These are phyloP conservation scores for Colletotrichum liriopes DNA, from an alignment of 2,329 filamentous ascomycete genomes.

Conservation along the genomic window DNA sequence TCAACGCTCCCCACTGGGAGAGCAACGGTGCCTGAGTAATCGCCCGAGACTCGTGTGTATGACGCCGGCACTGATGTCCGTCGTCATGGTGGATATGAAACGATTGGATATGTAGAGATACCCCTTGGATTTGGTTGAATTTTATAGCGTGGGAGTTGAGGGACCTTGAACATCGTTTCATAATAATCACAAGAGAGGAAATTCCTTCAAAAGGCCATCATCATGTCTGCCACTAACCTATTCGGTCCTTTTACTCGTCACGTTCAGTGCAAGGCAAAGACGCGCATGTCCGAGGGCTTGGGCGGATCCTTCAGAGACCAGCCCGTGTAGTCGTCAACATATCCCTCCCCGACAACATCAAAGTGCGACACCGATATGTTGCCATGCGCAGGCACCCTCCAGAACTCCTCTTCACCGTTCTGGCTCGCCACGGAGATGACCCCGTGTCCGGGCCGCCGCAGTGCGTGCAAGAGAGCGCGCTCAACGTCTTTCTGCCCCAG, in stretches of 20 bases:
- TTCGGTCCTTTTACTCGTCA: neutral
- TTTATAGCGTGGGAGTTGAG: neutral
- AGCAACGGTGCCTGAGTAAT: neutral
- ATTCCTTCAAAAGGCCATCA: too few species aligned
- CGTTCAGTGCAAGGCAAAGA: slow-evolving; percentile 27
- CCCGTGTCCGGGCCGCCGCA: neutral
- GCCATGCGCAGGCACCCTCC: neutral
- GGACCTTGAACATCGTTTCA: neutral
- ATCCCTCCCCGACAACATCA: slow-evolving; percentile 19
- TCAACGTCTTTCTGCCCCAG: neutral
- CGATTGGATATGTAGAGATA: neutral
- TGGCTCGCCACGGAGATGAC: neutral
- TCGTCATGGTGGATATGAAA: too few species aligned
- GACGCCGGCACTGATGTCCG: neutral
- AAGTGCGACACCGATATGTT: slow-evolving; percentile 10
- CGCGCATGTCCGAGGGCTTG: neutral
- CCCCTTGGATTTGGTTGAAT: neutral
- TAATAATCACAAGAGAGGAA: neutral
- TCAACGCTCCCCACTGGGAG: slow-evolving; percentile 65
- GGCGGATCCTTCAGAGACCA: slow-evolving; percentile 11
- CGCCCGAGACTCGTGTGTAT: too few species aligned
- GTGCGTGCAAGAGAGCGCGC: neutral
- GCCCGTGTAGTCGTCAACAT: slow-evolving; percentile 6
- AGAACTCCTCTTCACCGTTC: slow-evolving; percentile 2
- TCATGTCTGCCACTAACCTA: too few species aligned